Conservation (phyloP, 352 stramenopile species). For the Elongisporangium anandrum region DNA sequence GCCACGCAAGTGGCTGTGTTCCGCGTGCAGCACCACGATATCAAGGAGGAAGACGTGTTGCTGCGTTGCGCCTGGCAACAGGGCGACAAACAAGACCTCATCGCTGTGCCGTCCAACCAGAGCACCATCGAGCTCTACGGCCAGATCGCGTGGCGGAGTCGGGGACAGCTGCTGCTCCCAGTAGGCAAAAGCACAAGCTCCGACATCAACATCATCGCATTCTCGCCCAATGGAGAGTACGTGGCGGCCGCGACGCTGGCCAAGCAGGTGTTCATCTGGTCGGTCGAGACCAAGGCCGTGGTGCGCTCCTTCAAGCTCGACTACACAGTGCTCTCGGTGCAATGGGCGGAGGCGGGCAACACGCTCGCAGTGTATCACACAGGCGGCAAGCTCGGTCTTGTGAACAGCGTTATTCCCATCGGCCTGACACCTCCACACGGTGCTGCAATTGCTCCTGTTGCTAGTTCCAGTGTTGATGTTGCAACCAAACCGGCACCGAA, state of each 20-base stretch:
- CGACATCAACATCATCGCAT: conserved; percentile 66
- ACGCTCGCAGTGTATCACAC: conserved; percentile 51
- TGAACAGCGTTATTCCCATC: conserved; percentile 59
- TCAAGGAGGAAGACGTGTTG: conserved; percentile 59
- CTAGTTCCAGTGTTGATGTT: background rate
- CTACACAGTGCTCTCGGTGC: conserved; percentile 46
- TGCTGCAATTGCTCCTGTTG: conserved; percentile 8
- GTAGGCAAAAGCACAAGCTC: conserved; percentile 45
- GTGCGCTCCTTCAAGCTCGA: conserved; percentile 59
- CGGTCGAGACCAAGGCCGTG: conserved; percentile 37
- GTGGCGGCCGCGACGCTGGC: conserved; percentile 58
- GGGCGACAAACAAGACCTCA: conserved; percentile 12
- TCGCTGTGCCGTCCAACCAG: conserved; percentile 63
- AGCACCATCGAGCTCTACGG: conserved; percentile 68
- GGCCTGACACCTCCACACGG: conserved; percentile 55
- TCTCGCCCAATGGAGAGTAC: conserved; percentile 80
- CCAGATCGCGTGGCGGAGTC: conserved; percentile 37
- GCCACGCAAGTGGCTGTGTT: conserved; percentile 45
- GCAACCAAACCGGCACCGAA: background rate
- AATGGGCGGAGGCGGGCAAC: conserved; percentile 57
- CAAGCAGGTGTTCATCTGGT: conserved; percentile 76
- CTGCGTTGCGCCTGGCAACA: conserved; percentile 66
- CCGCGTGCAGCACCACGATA: conserved; percentile 51
- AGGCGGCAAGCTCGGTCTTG: conserved; percentile 55
- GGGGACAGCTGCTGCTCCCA: conserved; percentile 42